Evolutionary conservation across 768 basidiomycete genomes (phyloP).

Genomic region (Suillus americanus): DNA sequence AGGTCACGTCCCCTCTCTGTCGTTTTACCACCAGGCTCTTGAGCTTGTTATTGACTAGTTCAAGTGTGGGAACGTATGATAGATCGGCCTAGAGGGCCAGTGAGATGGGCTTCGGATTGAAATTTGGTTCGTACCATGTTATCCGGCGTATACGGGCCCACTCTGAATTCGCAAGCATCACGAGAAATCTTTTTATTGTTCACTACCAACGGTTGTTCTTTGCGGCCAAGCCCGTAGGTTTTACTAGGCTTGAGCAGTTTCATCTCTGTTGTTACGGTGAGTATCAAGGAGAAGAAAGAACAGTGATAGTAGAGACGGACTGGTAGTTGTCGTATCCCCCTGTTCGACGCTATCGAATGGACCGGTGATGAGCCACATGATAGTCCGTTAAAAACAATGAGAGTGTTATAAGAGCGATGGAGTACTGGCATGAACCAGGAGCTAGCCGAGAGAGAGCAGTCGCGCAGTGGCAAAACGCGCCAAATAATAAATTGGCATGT

Average conservation of each 20-base stretch:
- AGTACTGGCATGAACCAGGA: not conserved
- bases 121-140: slow-evolving; percentile 49
- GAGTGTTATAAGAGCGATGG: not conserved
- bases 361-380: slow-evolving; percentile 57
- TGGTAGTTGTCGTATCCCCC: slow-evolving; percentile 38
- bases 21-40: slow-evolving; percentile 46
- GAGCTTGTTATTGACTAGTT: slow-evolving; percentile 46
- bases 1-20: slow-evolving; percentile 25
- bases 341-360: slow-evolving; percentile 48
- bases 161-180: slow-evolving; percentile 56
- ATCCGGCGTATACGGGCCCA: slow-evolving; percentile 50
- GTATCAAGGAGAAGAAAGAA: not conserved
- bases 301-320: slow-evolving; percentile 28
- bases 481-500: not conserved
- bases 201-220: slow-evolving; percentile 49
- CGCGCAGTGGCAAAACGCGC: not conserved
- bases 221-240: slow-evolving; percentile 58
- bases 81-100: slow-evolving; percentile 45
- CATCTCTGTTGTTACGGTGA: slow-evolving; percentile 23
- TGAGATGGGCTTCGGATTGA: not conserved
- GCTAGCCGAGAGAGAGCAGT: not conserved
- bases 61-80: slow-evolving; percentile 44
- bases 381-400: not conserved
- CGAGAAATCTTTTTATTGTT: slow-evolving; percentile 66
- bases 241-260: slow-evolving; percentile 66